A percentile compares a stretch with the other conserved stretches of the same genome.
Evolutionary conservation across 2,329 filamentous ascomycete species (phyloP).

Genomic region (Endoconidiophora laricicola): DNA sequence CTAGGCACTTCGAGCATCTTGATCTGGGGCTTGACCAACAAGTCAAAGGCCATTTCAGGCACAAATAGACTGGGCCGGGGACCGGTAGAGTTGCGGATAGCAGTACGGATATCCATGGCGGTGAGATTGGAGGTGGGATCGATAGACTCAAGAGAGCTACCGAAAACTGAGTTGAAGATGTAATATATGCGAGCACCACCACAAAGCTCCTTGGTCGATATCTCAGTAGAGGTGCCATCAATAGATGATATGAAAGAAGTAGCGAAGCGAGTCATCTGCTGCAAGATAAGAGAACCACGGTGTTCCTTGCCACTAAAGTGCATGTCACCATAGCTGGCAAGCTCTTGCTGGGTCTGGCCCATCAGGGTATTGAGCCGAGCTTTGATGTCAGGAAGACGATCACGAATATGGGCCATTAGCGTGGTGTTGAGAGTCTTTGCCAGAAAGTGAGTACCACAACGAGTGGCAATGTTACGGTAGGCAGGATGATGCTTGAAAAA

Average conservation of each 20-base stretch:
- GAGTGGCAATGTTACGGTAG: constrained; percentile 85
- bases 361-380: constrained; percentile 93
- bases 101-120: constrained; percentile 85
- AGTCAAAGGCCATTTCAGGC: constrained; percentile 90
- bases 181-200: constrained; percentile 94
- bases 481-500: constrained; percentile 97
- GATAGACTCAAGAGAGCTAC: constrained; percentile 87
- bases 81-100: constrained; percentile 94
- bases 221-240: constrained; percentile 94
- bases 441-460: constrained; percentile 86
- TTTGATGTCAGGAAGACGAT: constrained; percentile 93
- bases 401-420: constrained; percentile 89
- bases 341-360: constrained; percentile 98
- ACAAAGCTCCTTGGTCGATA: constrained; percentile 94
- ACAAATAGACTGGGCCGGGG: constrained; percentile 92
- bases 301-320: constrained; percentile 97
- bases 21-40: constrained; percentile 96
- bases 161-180: constrained; percentile 98
- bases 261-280: constrained; percentile 96
- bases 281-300: constrained; percentile 80
- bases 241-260: constrained; percentile 97
- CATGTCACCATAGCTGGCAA: constrained; percentile 95
- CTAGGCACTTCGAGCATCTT: constrained; percentile 89
- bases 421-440: constrained; percentile 92
- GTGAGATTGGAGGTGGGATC: constrained; percentile 93